A percentile compares a stretch with the other conserved stretches of the same genome.
phyloP scores from a whole-genome alignment of 257 asterid species.

The Ilex aquifolium region DNA sequence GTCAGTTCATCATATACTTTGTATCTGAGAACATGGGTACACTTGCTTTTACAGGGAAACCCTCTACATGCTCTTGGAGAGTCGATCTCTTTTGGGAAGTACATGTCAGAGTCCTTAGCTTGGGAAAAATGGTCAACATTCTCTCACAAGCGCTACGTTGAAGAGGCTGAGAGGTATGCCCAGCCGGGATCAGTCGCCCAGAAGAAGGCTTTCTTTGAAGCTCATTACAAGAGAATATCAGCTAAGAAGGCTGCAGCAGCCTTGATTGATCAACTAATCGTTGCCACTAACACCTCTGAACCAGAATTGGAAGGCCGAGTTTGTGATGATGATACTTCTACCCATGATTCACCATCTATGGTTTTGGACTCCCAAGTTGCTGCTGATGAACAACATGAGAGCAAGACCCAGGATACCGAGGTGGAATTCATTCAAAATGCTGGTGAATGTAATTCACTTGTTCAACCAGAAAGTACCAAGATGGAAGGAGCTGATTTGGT shows the following conservation, averaged over 20 bases:
- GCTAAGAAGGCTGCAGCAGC: constrained; percentile 87
- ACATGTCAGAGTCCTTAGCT: constrained; percentile 55
- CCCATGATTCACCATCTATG: constrained; percentile 11
- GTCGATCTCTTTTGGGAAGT: constrained; percentile 84
- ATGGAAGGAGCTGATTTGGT: constrained; percentile 14
- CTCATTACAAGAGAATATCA: constrained; percentile 90
- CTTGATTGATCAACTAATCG: constrained; percentile 47
- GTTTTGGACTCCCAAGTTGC: constrained; percentile 13
- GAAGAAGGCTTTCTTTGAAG: constrained; percentile 97
- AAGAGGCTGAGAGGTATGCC: constrained; percentile 84
- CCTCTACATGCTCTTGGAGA: constrained; percentile 69
- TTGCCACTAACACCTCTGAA: constrained; percentile 3
- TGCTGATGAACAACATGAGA: constrained; percentile 12
- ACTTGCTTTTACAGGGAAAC: constrained; percentile 41
- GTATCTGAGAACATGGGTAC: neutral
- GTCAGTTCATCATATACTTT: neutral
- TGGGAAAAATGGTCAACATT: constrained; percentile 98
- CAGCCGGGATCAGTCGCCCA: constrained; percentile 90
- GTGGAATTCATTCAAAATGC: no score
- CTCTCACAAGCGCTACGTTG: constrained; percentile 77
- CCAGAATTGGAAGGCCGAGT: constrained; percentile 10
- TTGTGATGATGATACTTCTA: neutral
- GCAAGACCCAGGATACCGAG: constrained; percentile 4
- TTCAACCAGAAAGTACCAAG: constrained; percentile 9
- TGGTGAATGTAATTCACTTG: neutral